Percentiles rank a stretch among this genome's conserved stretches.
phyloP scores from a whole-genome alignment of 192 early-diverging fungal species.

The Mortierella claussenii region DNA sequence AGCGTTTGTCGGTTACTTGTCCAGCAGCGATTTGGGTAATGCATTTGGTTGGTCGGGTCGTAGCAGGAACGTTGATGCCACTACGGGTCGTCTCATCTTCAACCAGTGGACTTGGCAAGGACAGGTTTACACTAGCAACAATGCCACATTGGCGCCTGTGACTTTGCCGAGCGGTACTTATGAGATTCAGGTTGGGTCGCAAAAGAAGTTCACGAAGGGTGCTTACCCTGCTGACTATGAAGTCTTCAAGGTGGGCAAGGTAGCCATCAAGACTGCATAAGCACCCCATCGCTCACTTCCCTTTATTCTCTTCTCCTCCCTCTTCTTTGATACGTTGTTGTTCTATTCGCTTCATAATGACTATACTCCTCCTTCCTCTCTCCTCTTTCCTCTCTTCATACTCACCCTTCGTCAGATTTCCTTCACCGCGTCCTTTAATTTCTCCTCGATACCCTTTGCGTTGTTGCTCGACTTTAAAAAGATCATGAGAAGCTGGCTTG shows the following conservation, averaged over 20 bases:
- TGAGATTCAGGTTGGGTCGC: constrained; percentile 22
- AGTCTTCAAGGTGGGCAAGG: constrained; percentile 14
- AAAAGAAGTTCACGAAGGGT: constrained; percentile 41
- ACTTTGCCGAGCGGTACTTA: constrained; percentile 14
- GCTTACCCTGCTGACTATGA: constrained; percentile 35
- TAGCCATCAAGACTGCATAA: no score
- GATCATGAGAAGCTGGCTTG: no score
- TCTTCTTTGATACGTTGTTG: no score
- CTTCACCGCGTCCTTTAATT: no score
- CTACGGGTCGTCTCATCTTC: constrained; percentile 14
- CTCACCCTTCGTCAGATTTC: no score
- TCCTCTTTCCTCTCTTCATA: no score
- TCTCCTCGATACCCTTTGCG: no score
- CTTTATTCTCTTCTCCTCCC: no score
- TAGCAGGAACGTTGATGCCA: constrained; percentile 13
- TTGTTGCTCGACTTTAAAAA: no score
- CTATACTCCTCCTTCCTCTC: no score
- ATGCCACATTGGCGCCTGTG: constrained; percentile 10
- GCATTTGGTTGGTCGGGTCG: constrained; percentile 14
- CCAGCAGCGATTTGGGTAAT: not conserved
- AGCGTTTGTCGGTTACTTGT: constrained; percentile 18
- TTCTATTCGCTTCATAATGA: no score
- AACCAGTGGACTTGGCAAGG: constrained; percentile 21
- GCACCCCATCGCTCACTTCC: no score
- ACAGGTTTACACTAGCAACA: constrained; percentile 14